phyloP scores from a whole-genome alignment of 208 protist species.

The Leishmania tropica region DNA sequence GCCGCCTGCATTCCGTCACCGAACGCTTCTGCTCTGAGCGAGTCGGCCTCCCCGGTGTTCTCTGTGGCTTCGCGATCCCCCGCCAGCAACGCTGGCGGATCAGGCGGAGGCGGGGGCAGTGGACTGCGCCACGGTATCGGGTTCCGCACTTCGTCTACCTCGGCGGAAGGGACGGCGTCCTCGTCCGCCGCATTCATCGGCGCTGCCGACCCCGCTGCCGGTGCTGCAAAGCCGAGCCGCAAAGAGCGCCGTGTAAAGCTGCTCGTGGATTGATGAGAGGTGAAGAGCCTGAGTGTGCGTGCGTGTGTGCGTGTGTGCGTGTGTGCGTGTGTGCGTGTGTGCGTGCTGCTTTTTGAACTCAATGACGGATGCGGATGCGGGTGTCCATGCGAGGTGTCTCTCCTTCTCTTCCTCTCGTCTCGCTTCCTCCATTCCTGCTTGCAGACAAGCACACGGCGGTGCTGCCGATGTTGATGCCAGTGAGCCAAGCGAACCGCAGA shows the following conservation, averaged over 20 bases:
- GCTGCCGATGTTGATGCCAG: too few species aligned
- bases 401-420: not conserved
- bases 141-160: constrained; percentile 31
- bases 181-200: not conserved
- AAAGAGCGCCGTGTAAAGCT: constrained; percentile 59
- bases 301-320: not conserved
- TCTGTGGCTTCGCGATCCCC: constrained; percentile 17
- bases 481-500: not conserved
- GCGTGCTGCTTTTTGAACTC: not conserved
- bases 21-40: not conserved
- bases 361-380: not conserved
- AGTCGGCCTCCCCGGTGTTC: not conserved
- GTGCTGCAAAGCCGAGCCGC: constrained; percentile 10
- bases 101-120: constrained; percentile 12
- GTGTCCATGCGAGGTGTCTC: not conserved
- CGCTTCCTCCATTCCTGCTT: not conserved
- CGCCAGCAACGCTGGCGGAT: not conserved
- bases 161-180: not conserved
- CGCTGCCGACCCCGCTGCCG: not conserved
- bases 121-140: constrained; percentile 45
- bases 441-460: too few species aligned
- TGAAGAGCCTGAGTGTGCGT: not conserved
- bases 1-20: constrained; percentile 18
- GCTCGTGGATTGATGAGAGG: constrained; percentile 42
- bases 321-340: not conserved